Evolutionary conservation across 768 basidiomycete genomes (phyloP).

Genomic region (Kwoniella botswanensis): DNA sequence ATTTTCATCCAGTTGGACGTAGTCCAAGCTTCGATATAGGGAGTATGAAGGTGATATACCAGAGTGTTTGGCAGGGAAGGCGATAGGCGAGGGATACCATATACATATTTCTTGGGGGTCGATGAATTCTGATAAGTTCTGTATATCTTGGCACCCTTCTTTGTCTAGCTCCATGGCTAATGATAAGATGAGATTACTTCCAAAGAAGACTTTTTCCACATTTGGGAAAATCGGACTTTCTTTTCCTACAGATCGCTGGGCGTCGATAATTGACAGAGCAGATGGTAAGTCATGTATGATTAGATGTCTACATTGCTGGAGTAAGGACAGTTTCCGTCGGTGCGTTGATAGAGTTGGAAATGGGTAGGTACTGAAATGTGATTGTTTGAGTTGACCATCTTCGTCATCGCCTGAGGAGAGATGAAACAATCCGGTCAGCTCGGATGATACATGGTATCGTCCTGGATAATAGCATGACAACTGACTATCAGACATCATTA

Average conservation of each 20-base stretch:
- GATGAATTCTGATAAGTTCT: not conserved
- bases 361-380: not conserved
- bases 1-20: not conserved
- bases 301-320: not conserved
- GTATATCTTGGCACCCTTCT: not conserved
- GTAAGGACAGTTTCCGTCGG: not conserved
- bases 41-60: not conserved
- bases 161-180: not conserved
- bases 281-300: conserved; percentile 12
- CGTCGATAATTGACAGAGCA: not conserved
- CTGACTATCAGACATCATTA: conserved; percentile 6
- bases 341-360: conserved; percentile 7
- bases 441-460: too few relatives aligned
- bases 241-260: not conserved
- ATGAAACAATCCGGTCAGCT: too few relatives aligned
- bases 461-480: not conserved
- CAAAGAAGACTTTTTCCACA: not conserved
- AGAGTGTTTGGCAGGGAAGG: not conserved
- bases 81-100: not conserved
- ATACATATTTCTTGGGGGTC: not conserved
- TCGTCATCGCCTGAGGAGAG: not conserved
- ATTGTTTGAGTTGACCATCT: not conserved
- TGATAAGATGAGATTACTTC: not conserved
- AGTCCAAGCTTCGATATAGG: not conserved
- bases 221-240: conserved; percentile 1